phyloP scores from a whole-genome alignment of 345 rosid genomes.

The Anacardium occidentale region DNA sequence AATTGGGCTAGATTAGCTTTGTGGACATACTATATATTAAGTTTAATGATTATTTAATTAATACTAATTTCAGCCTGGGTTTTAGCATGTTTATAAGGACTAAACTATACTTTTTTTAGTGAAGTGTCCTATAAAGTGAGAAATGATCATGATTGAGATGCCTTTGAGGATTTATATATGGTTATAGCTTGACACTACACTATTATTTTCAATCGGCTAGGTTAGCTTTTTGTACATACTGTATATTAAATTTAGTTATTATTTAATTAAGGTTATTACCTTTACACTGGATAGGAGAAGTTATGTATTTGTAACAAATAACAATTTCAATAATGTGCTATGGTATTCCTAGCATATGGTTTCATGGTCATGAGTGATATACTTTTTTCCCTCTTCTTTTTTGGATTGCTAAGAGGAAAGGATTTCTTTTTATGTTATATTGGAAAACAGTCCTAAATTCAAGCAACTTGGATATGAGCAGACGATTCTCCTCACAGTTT shows the following conservation, averaged over 20 bases:
- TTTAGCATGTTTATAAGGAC: too few species aligned
- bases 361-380: not conserved
- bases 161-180: too few species aligned
- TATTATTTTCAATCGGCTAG: too few species aligned
- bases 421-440: not conserved
- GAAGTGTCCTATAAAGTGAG: too few species aligned
- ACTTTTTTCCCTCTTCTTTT: not conserved
- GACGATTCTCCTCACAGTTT: too few species aligned
- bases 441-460: not conserved
- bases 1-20: not conserved
- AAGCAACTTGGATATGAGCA: slow-evolving; percentile 19
- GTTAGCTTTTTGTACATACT: too few species aligned
- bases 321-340: not conserved
- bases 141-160: too few species aligned
- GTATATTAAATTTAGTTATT: too few species aligned
- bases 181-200: too few species aligned
- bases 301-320: not conserved
- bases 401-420: not conserved
- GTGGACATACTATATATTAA: not conserved
- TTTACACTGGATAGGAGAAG: not conserved
- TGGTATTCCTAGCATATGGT: not conserved
- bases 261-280: too few species aligned
- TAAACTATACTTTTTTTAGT: too few species aligned
- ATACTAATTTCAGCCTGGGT: too few species aligned
- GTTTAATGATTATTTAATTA: not conserved